Conservation (phyloP, 257 asterid species). For the Solanum corneliomulleri region DNA sequence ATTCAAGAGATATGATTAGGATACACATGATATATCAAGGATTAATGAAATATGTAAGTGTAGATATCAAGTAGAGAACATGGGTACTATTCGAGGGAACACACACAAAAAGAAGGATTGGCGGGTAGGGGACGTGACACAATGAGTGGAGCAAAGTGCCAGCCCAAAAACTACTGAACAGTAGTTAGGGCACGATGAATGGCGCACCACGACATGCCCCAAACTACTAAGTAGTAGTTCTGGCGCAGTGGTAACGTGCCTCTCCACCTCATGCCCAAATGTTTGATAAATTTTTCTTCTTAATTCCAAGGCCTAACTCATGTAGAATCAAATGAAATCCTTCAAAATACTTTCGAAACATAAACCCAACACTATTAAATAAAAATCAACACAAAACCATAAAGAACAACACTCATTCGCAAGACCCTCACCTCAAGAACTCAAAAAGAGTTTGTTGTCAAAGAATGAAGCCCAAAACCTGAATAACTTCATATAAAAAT, state of each 20-base stretch:
- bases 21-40: neutral
- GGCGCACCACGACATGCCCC: rapidly evolving
- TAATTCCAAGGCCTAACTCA: neutral
- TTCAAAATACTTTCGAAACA: neutral
- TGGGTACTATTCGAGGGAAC: neutral
- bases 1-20: neutral
- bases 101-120: neutral
- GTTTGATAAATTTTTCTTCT: neutral
- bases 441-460: neutral
- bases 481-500: too few relatives aligned
- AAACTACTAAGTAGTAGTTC: too few relatives aligned
- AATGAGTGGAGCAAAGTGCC: too few relatives aligned
- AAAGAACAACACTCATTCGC: neutral
- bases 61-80: neutral
- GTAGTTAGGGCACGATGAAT: neutral
- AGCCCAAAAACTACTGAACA: neutral
- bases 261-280: neutral
- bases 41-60: neutral
- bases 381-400: neutral
- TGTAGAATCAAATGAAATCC: neutral
- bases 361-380: neutral
- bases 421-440: neutral
- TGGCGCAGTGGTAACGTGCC: neutral
- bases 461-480: neutral
- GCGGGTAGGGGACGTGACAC: too few relatives aligned